These are phyloP conservation scores for Tetragonia tetragonoides DNA, from an alignment of 148 eudicot species.

Conservation along the genomic window DNA sequence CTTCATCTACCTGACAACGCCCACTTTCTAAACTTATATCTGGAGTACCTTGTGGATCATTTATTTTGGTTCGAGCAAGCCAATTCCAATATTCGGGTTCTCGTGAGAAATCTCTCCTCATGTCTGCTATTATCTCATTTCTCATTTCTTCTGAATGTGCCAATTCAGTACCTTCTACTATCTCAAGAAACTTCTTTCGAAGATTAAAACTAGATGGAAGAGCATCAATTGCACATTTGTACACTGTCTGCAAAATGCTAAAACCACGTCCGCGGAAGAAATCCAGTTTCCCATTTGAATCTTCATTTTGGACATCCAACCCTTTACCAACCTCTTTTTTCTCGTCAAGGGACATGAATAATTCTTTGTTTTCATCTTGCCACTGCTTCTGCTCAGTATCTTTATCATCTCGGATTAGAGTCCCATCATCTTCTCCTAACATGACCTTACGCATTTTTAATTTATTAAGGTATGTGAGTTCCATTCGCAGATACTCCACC, in stretches of 20 bases:
- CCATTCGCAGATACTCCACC: constrained; percentile 91
- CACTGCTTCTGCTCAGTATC: constrained; percentile 54
- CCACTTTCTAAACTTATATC: constrained; percentile 33
- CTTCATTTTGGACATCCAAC: constrained; percentile 37
- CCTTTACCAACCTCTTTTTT: constrained; percentile 36
- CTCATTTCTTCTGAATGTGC: constrained; percentile 72
- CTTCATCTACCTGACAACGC: constrained; percentile 43
- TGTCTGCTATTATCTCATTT: constrained; percentile 58
- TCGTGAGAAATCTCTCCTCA: constrained; percentile 68
- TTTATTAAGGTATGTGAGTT: constrained; percentile 91
- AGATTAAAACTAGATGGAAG: constrained; percentile 65
- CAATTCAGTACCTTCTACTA: constrained; percentile 64
- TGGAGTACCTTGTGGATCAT: constrained; percentile 22
- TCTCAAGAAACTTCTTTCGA: constrained; percentile 65
- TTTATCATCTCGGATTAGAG: constrained; percentile 38
- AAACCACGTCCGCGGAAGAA: constrained; percentile 56
- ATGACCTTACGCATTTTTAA: constrained; percentile 70
- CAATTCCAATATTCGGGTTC: constrained; percentile 79
- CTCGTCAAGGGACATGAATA: constrained; percentile 62
- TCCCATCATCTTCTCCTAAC: constrained; percentile 70
- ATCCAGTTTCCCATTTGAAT: constrained; percentile 43
- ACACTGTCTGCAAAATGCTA: constrained; percentile 55
- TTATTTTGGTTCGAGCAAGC: constrained; percentile 58
- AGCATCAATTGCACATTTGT: constrained; percentile 61
- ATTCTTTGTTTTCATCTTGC: constrained; percentile 76